These are phyloP conservation scores for Cystoderma amianthinum DNA, from an alignment of 768 basidiomycete genomes.

Conservation along the genomic window DNA sequence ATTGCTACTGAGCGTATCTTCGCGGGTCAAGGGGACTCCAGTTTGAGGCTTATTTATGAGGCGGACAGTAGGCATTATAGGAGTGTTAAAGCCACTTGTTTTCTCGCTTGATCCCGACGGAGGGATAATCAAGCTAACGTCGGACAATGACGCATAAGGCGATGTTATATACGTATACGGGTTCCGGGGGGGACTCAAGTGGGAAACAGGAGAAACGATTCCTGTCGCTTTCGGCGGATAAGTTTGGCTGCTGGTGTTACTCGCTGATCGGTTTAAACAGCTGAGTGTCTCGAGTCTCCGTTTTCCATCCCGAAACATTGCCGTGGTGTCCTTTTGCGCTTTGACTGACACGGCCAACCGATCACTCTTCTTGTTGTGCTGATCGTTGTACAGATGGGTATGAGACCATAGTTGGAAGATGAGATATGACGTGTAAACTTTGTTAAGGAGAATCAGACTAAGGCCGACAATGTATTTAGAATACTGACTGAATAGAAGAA, in stretches of 20 bases:
- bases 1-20: background rate
- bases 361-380: slow-evolving; percentile 33
- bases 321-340: slow-evolving; percentile 26
- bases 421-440: slow-evolving; percentile 68
- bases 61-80: slow-evolving; percentile 2
- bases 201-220: background rate
- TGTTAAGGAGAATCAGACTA: slow-evolving; percentile 1
- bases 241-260: slow-evolving; percentile 3
- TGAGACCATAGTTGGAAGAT: slow-evolving; percentile 81
- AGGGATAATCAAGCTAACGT: background rate
- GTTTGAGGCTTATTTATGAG: background rate
- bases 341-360: slow-evolving; percentile 22
- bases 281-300: background rate
- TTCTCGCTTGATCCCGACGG: background rate
- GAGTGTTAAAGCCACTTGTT: background rate
- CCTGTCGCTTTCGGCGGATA: background rate
- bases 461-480: background rate
- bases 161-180: background rate
- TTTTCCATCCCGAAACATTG: slow-evolving; percentile 8
- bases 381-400: slow-evolving; percentile 56
- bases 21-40: slow-evolving; percentile 5
- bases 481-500: slow-evolving; percentile 66
- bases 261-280: background rate
- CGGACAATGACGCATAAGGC: background rate
- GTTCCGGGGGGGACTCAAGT: background rate